These are phyloP conservation scores for Colletotrichum sp. DNA, from an alignment of 2,329 filamentous ascomycete genomes.

Conservation along the genomic window DNA sequence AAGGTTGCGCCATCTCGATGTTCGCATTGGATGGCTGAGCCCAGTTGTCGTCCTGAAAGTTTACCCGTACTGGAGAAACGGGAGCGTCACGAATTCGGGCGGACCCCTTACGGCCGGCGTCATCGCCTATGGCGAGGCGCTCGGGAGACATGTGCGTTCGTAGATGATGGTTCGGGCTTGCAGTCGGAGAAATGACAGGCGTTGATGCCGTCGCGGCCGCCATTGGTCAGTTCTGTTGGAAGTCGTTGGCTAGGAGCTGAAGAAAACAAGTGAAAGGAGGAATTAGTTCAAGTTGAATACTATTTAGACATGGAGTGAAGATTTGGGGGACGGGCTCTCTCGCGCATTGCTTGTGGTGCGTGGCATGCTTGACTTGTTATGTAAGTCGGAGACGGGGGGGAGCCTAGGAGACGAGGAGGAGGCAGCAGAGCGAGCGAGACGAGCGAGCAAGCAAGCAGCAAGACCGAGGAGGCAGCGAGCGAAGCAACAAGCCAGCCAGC, in stretches of 20 bases:
- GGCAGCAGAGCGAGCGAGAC: background rate
- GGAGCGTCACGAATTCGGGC: constrained; percentile 57
- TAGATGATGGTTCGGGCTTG: constrained; percentile 28
- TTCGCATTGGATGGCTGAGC: constrained; percentile 55
- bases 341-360: constrained; percentile 18
- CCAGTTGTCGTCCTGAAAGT: constrained; percentile 59
- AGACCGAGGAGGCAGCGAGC: background rate
- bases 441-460: background rate
- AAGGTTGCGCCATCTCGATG: constrained; percentile 47
- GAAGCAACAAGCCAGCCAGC: background rate
- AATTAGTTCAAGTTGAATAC: background rate
- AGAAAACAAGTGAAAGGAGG: background rate
- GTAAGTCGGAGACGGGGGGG: constrained; percentile 19
- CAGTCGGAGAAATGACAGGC: constrained; percentile 33
- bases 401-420: constrained; percentile 17
- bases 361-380: constrained; percentile 23
- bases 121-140: constrained; percentile 30
- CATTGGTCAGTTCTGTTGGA: background rate
- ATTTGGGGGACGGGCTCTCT: constrained; percentile 12
- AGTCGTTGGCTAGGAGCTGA: background rate
- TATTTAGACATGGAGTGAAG: constrained; percentile 18
- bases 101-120: constrained; percentile 39
- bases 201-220: constrained; percentile 24
- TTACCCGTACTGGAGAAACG: constrained; percentile 61
- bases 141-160: constrained; percentile 35